phyloP scores from a whole-genome alignment of 129 eudicot species.

The Scalesia atractyloides region DNA sequence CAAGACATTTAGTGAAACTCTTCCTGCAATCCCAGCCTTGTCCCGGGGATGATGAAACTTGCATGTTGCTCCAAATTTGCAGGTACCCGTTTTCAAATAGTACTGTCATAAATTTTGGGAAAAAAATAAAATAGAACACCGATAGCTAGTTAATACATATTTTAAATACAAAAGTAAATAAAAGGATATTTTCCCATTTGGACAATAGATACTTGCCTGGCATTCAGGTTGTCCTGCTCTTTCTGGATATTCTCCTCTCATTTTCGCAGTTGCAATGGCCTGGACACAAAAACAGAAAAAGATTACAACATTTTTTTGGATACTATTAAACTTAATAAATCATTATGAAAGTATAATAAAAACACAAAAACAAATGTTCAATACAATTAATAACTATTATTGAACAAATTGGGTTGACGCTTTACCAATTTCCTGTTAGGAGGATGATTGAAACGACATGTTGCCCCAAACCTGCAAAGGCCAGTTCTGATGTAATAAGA shows the following conservation, averaged over 20 bases:
- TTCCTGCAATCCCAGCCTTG: slow-evolving; percentile 92
- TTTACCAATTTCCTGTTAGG: slow-evolving; percentile 84
- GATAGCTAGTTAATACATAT: slow-evolving; percentile 3
- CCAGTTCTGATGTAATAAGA: slow-evolving; percentile 94
- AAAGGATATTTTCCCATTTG: background rate
- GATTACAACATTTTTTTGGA: background rate
- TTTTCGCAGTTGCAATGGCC: slow-evolving; percentile 88
- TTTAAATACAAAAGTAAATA: background rate
- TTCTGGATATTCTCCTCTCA: slow-evolving; percentile 90
- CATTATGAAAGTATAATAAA: background rate
- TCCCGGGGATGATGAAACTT: slow-evolving; percentile 97
- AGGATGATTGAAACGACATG: slow-evolving; percentile 97
- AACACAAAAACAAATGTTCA: background rate
- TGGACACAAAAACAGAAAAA: slow-evolving; percentile 29
- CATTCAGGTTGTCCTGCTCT: slow-evolving; percentile 89
- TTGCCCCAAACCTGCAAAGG: slow-evolving; percentile 80
- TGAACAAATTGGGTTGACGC: too few relatives aligned
- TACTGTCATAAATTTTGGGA: slow-evolving; percentile 48
- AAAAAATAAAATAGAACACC: slow-evolving; percentile 6
- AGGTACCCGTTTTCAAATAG: slow-evolving; percentile 86
- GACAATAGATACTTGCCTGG: slow-evolving; percentile 47
- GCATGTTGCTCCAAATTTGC: slow-evolving; percentile 96
- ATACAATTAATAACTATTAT: background rate
- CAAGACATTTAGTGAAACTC: slow-evolving; percentile 71
- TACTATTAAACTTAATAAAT: background rate